Base-by-base conservation (phyloP, 768 basidiomycete genomes). In the Russula sp. region DNA sequence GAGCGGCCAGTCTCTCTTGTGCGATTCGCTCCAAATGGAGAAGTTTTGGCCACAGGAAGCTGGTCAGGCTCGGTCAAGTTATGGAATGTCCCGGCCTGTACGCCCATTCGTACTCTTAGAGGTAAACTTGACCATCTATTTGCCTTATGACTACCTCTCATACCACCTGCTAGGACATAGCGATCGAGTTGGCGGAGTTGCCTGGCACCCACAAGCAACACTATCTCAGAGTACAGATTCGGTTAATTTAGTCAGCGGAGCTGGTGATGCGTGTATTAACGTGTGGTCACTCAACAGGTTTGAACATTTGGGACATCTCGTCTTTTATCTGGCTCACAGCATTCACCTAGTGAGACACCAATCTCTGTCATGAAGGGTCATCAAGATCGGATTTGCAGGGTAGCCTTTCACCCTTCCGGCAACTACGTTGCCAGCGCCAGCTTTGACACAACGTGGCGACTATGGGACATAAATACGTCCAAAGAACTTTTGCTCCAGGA, bases 151-250 rank as follows among this genome's bases (percentile, higher is more conserved):
- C 52, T 48, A 55, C 22, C 64, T 61, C 62, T 67, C 51, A 70
- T 55, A 35, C 54, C 14, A 7, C 52, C 40, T 57, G 20, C 6
- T 66, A 92, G 93, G 91, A 7, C 95, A 98, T 70, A 82, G 79
- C 42, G 96, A 98, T 71, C 86, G 89, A 56, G 87, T 98, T 34
- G 94, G 97, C 55, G 97, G 97, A 20, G 87, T 98, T 50, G 94
- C 95, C 44, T 99, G 97, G 97, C 95, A 99, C 78, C 97, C 97
- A 1, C 78, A 86, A 70, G 95, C 96, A 18, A 97, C 95, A 0
- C 70, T 95, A 14, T 73, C 86, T 54, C 84, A 87, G 73, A 72
- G 79, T 58, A 75, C 82, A 71, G 77, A 84, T 65, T 57, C 79
- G 1, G 87, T 91, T 14, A 98, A 97, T 73, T 79, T 99, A 55